Base-by-base conservation (phyloP, 106 monocot genomes). In the Triglochin maritima region DNA sequence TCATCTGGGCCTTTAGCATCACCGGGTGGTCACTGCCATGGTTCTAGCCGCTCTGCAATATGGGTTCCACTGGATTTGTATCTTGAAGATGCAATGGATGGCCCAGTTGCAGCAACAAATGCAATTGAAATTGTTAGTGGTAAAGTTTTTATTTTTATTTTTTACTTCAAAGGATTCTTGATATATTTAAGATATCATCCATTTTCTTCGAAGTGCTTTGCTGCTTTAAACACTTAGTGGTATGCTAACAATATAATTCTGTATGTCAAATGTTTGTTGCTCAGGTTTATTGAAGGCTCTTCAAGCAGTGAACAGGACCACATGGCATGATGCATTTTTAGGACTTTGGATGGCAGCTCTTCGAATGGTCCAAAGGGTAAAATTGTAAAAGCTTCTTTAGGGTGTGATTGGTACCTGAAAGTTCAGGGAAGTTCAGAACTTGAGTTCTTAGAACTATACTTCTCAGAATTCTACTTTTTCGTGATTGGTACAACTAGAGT, bases 51-150 rank as follows among this genome's bases (percentile, higher is more conserved):
- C 72, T 84, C 88, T 65, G 65, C 88, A 54, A 59, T 83, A 3
- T 98, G 96, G 96, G 87, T 98, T 56, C 88, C 96, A 50, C 68
- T 98, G 54, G 96, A 98, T 77, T 71, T 98, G 41, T 98, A 88
- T 79, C 90, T 98, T 49, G 96, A 98, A 70, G 90, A 98, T 69
- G 81, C 82, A 62, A 79, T 91, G 29, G 96, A 91, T 84, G 82
- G 75, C 4, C 84, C 91, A 56, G 84, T 98, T 77, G 85, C 90
- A 46, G 83, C 96, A 7, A 86, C 88, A 64, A 88, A 79, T 86
- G 88, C 96, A 17, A 82, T 91, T 56, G 88, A 98, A 84, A 80
- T 84, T 70, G 73, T 98, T 64, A 91, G 83, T 65, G 84, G 96
- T 98, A 82, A 56, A 29, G 3, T 66, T 12, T 52, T 70, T 52